Conservation (phyloP, 2,329 filamentous ascomycete species). For the Emergomyces pasteurianus region DNA sequence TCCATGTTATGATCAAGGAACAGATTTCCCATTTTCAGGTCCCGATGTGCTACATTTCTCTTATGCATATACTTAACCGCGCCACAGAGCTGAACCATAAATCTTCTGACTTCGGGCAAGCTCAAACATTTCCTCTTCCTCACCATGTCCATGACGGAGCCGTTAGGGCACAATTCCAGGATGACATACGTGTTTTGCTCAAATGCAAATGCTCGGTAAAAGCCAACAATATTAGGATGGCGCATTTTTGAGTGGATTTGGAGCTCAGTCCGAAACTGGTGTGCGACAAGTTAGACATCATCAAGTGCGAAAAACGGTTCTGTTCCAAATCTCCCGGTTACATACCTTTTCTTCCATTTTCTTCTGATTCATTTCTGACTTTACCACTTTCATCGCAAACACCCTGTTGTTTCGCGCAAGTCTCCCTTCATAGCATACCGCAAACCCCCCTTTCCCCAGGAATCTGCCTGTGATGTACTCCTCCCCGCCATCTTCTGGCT, state of each 20-base stretch:
- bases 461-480: constrained; percentile 35
- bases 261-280: constrained; percentile 65
- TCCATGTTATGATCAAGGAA: constrained; percentile 94
- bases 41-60: constrained; percentile 90
- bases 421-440: constrained; percentile 39
- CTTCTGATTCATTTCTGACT: constrained; percentile 37
- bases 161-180: constrained; percentile 86
- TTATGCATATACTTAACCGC: constrained; percentile 97
- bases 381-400: constrained; percentile 41
- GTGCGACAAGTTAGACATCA: constrained; percentile 2
- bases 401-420: constrained; percentile 32
- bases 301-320: neutral
- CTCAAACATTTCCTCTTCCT: constrained; percentile 83
- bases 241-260: constrained; percentile 98
- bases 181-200: constrained; percentile 84
- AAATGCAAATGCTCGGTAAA: constrained; percentile 87
- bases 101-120: constrained; percentile 86
- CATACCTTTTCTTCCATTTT: constrained; percentile 42
- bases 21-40: constrained; percentile 96
- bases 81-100: constrained; percentile 87
- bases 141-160: constrained; percentile 95
- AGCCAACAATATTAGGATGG: constrained; percentile 91
- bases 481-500: constrained; percentile 34
- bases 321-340: neutral
- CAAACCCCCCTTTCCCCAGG: constrained; percentile 40